Evolutionary conservation across 2,329 filamentous ascomycete species (phyloP), one percentile per base, ranked within the genome.

Genomic region (Tolypocladium cylindrosporum): DNA sequence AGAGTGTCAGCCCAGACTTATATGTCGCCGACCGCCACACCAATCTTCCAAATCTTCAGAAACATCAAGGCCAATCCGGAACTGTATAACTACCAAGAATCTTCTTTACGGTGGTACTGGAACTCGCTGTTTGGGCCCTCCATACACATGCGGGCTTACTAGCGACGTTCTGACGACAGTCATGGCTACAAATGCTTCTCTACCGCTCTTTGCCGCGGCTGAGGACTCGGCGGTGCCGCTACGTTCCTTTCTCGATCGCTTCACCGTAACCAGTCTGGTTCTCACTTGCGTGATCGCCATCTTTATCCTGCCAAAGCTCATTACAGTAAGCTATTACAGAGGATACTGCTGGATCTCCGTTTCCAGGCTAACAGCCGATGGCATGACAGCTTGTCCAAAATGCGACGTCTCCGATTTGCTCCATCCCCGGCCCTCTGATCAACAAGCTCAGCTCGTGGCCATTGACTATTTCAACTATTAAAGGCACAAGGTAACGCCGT

Each of bases 361-460:
- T 34, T 9, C 10, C 16, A 50, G 3, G 31, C 43, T 34, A 13
- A 48, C 9, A 14, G 16, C 34, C 37, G n/a, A 39, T 43, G 19
- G 14, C 2, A n/a, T 11, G 4, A 36, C 34, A 55, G 54, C 42
- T 55, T 21, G 19, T 50, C n/a, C 41, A 27, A 14, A 48, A 55
- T 50, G 42, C 42, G 7, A 5, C 48, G 19, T 55, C 54, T 2
- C 34, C 54, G 10, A 34, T 55, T 8, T 21, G 13, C 19, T 27
- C 42, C 34, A 50, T 55, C 14, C 54, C 54, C 34, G 54, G 54
- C 13, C 54, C 54, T 14, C 36, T 48, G 31, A n/a, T 55, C 42
- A 55, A 55, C 41, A 55, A 55, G 36, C n/a, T 55, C n/a, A 48
- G 42, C 31, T 27, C 54, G 6, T 55, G 54, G 54, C 54, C 54